Percentiles rank a stretch among this genome's conserved stretches.
Evolutionary conservation across 805 yeast species (phyloP).

Genomic region (Spathaspora girioi): DNA sequence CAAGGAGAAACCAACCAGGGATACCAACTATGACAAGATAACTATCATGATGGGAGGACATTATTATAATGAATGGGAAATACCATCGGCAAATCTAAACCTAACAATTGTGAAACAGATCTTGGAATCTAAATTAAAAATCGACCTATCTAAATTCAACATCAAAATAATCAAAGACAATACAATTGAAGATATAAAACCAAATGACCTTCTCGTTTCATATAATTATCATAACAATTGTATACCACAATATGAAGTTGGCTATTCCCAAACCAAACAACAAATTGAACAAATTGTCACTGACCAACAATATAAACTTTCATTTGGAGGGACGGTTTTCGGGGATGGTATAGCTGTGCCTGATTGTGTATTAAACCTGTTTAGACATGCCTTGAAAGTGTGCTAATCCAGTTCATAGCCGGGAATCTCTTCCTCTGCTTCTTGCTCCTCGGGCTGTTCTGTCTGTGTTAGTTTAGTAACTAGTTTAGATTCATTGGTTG

Average conservation of each 20-base stretch:
- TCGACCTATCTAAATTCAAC: conserved; percentile 15
- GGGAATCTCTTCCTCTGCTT: conserved; percentile 6
- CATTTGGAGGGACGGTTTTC: conserved; percentile 74
- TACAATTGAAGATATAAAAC: conserved; percentile 10
- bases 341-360: conserved; percentile 87
- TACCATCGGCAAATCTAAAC: conserved; percentile 27
- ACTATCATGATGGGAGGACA: conserved; percentile 94
- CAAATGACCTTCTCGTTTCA: conserved; percentile 28
- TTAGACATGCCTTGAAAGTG: conserved; percentile 46
- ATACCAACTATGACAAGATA: conserved; percentile 52
- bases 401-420: conserved; percentile 5
- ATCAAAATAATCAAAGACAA: conserved; percentile 18
- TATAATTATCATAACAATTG: conserved; percentile 43
- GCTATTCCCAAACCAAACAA: conserved; percentile 48
- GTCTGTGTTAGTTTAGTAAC: conserved; percentile 9
- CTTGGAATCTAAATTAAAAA: conserved; percentile 19
- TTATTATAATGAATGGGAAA: conserved; percentile 26
- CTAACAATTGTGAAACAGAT: conserved; percentile 24
- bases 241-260: conserved; percentile 78
- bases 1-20: neutral
- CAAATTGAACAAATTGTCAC: conserved; percentile 18
- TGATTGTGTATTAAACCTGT: conserved; percentile 68
- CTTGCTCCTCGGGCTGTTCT: neutral
- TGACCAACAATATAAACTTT: conserved; percentile 23
- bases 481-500: conserved; percentile 23